Percentiles rank a stretch among this genome's conserved stretches.
phyloP scores from a whole-genome alignment of 2,329 filamentous ascomycete species.

The Pseudogymnoascus sp. region DNA sequence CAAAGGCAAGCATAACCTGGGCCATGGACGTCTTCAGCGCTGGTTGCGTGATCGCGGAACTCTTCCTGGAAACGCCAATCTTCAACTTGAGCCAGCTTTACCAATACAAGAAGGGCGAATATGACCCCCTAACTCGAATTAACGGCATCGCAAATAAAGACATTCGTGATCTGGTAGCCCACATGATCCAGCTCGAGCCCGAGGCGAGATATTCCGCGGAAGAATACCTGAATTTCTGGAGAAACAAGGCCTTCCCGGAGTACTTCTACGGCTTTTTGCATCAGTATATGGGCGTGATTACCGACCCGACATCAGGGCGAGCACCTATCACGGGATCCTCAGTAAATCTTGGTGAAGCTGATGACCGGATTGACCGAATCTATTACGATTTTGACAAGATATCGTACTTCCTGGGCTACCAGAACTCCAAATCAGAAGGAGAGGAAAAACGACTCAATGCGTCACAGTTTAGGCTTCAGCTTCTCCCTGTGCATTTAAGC shows the following conservation, averaged over 20 bases:
- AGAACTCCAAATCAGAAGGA: constrained; percentile 29
- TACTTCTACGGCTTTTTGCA: constrained; percentile 98
- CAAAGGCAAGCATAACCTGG: constrained; percentile 64
- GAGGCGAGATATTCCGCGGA: constrained; percentile 88
- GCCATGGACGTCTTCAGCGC: constrained; percentile 99
- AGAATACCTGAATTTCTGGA: constrained; percentile 88
- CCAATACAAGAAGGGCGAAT: constrained; percentile 87
- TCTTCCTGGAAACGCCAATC: constrained; percentile 92
- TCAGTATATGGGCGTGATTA: constrained; percentile 94
- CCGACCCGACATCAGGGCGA: constrained; percentile 76
- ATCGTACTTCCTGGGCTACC: constrained; percentile 80
- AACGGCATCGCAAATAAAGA: constrained; percentile 81
- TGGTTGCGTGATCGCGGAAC: constrained; percentile 91
- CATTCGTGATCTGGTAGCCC: constrained; percentile 77
- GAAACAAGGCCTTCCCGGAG: constrained; percentile 81
- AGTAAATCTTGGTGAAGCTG: constrained; percentile 73
- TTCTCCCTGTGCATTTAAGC: constrained; percentile 76
- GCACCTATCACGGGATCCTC: constrained; percentile 58
- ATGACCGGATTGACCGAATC: constrained; percentile 88
- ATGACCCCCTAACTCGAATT: constrained; percentile 75
- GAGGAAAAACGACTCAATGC: constrained; percentile 22
- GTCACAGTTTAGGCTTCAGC: constrained; percentile 44
- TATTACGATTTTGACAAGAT: constrained; percentile 98
- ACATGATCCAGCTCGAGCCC: constrained; percentile 94
- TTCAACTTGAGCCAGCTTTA: constrained; percentile 95